Percentiles rank a stretch among this genome's conserved stretches.
Evolutionary conservation across 176 grass and related monocot genomes (phyloP).

Genomic region (Panicum miliaceum): DNA sequence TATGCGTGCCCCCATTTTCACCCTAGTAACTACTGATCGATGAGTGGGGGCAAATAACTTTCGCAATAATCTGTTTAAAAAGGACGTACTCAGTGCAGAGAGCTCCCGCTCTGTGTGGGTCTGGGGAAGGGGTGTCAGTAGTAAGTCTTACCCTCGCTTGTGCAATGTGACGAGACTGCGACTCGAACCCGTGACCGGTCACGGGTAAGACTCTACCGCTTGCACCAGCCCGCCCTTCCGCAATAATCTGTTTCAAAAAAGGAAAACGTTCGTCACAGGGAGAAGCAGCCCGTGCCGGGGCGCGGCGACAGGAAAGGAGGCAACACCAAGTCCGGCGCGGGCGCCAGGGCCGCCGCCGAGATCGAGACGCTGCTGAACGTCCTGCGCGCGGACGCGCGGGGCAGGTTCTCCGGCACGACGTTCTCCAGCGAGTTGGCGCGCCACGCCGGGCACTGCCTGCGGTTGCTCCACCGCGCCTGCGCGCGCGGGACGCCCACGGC

Average conservation of each 20-base stretch:
- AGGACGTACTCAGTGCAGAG: no score
- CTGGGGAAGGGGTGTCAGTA: no score
- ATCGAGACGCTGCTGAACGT: slow-evolving; percentile 54
- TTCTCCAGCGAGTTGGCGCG: slow-evolving; percentile 77
- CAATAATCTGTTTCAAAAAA: no score
- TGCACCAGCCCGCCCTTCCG: no score
- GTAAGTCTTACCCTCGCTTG: no score
- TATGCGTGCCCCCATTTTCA: neutral
- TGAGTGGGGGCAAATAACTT: neutral
- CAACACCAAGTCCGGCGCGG: slow-evolving; percentile 11
- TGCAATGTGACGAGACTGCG: no score
- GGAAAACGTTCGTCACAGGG: slow-evolving; percentile 34
- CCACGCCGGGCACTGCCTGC: slow-evolving; percentile 82
- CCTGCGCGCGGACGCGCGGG: slow-evolving; percentile 55
- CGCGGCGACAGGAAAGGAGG: slow-evolving; percentile 30
- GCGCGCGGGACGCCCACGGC: neutral
- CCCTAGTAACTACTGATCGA: neutral
- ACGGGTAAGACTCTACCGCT: no score
- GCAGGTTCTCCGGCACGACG: slow-evolving; percentile 89
- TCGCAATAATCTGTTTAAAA: no score
- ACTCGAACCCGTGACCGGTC: no score
- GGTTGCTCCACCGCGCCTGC: slow-evolving; percentile 76
- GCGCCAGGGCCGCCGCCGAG: neutral
- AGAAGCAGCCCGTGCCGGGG: slow-evolving; percentile 61
- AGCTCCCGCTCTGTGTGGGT: no score